phyloP scores from a whole-genome alignment of 139 green algal genomes.

The Zygnema cylindricum region DNA sequence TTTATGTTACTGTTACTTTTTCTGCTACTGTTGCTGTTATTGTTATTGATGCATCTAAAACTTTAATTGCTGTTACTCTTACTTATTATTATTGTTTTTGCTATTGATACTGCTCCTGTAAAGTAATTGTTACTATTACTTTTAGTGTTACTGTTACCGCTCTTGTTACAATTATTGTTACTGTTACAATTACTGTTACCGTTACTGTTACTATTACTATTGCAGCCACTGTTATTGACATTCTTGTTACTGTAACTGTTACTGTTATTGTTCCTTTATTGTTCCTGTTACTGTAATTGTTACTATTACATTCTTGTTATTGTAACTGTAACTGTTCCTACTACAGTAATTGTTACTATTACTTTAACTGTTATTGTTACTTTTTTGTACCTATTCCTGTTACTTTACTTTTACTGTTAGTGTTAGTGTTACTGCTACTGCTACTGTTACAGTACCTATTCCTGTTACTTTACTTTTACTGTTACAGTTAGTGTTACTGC shows the following conservation, averaged over 20 bases:
- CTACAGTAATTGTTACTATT: not conserved
- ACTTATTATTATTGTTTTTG: not conserved
- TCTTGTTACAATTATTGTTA: slow-evolving; percentile 19
- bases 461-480: slow-evolving; percentile 8
- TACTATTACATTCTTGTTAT: not conserved
- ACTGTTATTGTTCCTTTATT: too few relatives aligned
- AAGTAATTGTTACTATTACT: not conserved
- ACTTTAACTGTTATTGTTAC: not conserved
- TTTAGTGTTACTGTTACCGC: slow-evolving; percentile 3
- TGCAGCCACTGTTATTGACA: not conserved
- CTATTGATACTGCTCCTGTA: slow-evolving; percentile 16
- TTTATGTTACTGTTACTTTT: not conserved
- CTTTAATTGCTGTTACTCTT: slow-evolving; percentile 5
- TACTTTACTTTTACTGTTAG: slow-evolving; percentile 7
- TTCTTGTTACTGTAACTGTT: too few relatives aligned
- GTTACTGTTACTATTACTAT: slow-evolving; percentile 9
- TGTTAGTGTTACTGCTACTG: slow-evolving; percentile 30
- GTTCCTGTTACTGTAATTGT: slow-evolving; percentile 5
- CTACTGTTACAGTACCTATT: slow-evolving; percentile 11
- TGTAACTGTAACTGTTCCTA: not conserved
- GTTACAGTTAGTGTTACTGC: slow-evolving; percentile 5
- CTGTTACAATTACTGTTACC: slow-evolving; percentile 15
- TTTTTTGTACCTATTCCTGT: too few relatives aligned
- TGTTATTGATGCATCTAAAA: not conserved
- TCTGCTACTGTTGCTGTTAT: not conserved